Evolutionary conservation across 1,139 yeast species (phyloP).

Genomic region (Starmera stellimalicola): DNA sequence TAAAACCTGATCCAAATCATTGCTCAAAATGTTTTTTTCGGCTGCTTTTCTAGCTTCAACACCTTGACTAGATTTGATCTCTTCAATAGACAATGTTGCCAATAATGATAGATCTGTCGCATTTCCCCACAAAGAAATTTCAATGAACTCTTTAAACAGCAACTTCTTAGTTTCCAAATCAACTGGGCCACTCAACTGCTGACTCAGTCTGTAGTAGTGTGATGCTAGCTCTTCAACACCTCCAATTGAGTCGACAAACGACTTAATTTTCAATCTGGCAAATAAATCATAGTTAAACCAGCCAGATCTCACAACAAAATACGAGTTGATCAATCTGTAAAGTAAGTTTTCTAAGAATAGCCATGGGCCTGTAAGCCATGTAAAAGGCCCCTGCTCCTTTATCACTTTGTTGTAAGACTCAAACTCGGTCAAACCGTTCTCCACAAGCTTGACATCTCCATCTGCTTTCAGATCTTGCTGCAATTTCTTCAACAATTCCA

Average conservation of each 20-base stretch:
- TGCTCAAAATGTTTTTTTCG: slow-evolving; percentile 71
- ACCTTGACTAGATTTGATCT: slow-evolving; percentile 85
- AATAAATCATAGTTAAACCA: slow-evolving; percentile 70
- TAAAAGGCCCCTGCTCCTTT: slow-evolving; percentile 21
- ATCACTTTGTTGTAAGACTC: slow-evolving; percentile 41
- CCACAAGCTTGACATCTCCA: slow-evolving; percentile 28
- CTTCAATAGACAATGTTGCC: slow-evolving; percentile 78
- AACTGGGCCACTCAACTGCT: slow-evolving; percentile 26
- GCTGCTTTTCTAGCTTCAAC: slow-evolving; percentile 77
- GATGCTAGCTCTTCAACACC: slow-evolving; percentile 81
- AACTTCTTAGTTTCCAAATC: slow-evolving; percentile 40
- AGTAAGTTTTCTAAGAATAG: slow-evolving; percentile 75
- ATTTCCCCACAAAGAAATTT: slow-evolving; percentile 94
- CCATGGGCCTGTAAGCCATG: slow-evolving; percentile 95
- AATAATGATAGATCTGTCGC: slow-evolving; percentile 89
- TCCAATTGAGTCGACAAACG: slow-evolving; percentile 63
- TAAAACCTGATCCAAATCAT: slow-evolving; percentile 57
- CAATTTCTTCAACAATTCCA: slow-evolving; percentile 30
- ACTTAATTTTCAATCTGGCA: slow-evolving; percentile 53
- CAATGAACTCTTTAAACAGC: slow-evolving; percentile 72
- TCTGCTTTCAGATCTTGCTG: slow-evolving; percentile 32
- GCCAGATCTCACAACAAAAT: slow-evolving; percentile 28
- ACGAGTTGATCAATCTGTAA: slow-evolving; percentile 54
- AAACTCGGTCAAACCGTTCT: slow-evolving; percentile 34
- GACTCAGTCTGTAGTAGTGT: slow-evolving; percentile 45